These are phyloP conservation scores for Jaminaea rosea DNA, from an alignment of 1,284 basidiomycete genomes.

Conservation along the genomic window DNA sequence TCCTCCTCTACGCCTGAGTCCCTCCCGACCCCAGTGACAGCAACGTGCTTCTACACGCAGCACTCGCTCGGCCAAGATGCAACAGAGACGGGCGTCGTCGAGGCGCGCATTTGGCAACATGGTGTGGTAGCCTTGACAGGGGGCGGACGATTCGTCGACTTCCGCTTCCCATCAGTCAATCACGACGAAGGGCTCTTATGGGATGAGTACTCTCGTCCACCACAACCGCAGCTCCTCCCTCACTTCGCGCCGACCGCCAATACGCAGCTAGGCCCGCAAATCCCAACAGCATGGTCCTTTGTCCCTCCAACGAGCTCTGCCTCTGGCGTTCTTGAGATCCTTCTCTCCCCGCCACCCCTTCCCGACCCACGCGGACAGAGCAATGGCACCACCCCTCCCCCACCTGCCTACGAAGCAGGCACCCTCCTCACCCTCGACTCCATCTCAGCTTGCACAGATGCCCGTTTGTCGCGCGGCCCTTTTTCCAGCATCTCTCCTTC, in stretches of 20 bases:
- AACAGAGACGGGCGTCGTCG: slow-evolving; percentile 68
- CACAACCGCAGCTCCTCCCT: background rate
- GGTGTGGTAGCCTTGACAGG: slow-evolving; percentile 80
- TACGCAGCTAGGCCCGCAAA: background rate
- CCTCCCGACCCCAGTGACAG: slow-evolving; percentile 24
- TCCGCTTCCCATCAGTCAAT: slow-evolving; percentile 63
- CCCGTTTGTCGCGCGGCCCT: slow-evolving; percentile 72
- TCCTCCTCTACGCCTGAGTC: slow-evolving; percentile 6
- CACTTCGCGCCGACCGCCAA: slow-evolving; percentile 2
- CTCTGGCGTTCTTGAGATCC: slow-evolving; percentile 7
- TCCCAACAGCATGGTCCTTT: slow-evolving; percentile 21
- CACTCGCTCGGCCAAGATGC: slow-evolving; percentile 76
- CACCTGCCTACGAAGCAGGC: slow-evolving; percentile 5
- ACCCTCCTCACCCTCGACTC: slow-evolving; percentile 18
- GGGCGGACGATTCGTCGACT: slow-evolving; percentile 67
- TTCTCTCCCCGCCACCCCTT: background rate
- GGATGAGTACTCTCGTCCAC: background rate
- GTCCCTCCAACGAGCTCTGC: slow-evolving; percentile 14
- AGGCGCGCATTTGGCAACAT: slow-evolving; percentile 72
- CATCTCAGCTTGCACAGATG: slow-evolving; percentile 18
- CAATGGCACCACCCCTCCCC: background rate
- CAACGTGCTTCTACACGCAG: slow-evolving; percentile 68
- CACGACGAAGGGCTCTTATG: slow-evolving; percentile 7
- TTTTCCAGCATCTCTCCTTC: slow-evolving; percentile 78
- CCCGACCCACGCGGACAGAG: background rate